Conservation (phyloP, 768 basidiomycete genomes). For the Tremella yokohamensis region DNA sequence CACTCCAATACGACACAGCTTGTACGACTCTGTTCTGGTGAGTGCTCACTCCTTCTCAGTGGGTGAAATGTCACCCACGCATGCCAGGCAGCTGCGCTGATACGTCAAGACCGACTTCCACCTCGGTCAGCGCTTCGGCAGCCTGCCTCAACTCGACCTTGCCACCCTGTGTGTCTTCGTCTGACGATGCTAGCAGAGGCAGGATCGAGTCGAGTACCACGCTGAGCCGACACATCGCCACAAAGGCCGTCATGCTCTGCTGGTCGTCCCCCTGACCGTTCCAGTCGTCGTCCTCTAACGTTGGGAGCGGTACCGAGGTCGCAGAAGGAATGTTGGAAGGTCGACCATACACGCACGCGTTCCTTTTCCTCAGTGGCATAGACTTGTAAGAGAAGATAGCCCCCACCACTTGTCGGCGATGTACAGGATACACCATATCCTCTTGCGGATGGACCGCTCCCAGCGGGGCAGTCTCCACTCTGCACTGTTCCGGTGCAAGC, state of each 20-base stretch:
- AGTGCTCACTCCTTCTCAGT: background rate
- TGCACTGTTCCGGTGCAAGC: conserved; percentile 27
- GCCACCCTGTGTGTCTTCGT: background rate
- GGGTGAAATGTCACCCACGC: background rate
- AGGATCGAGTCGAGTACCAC: background rate
- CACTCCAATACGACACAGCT: background rate
- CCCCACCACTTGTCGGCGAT: conserved; percentile 22
- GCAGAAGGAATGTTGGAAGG: background rate
- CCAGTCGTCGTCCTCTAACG: conserved; percentile 1
- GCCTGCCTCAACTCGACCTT: background rate
- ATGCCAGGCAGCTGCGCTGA: background rate
- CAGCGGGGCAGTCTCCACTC: conserved; percentile 25
- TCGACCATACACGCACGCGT: conserved; percentile 1
- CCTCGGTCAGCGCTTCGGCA: background rate
- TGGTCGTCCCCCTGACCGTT: background rate
- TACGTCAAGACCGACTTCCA: background rate
- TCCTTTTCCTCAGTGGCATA: background rate
- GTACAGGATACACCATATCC: conserved; percentile 22
- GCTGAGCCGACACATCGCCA: conserved; percentile 3
- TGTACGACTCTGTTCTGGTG: background rate
- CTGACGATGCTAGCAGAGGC: background rate
- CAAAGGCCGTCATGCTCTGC: background rate
- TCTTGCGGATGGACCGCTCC: conserved; percentile 19
- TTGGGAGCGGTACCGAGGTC: background rate
- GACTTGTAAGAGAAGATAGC: background rate